A percentile compares a stretch with the other conserved stretches of the same genome.
phyloP scores from a whole-genome alignment of 1,284 basidiomycete species.

The Irpex lacteus region DNA sequence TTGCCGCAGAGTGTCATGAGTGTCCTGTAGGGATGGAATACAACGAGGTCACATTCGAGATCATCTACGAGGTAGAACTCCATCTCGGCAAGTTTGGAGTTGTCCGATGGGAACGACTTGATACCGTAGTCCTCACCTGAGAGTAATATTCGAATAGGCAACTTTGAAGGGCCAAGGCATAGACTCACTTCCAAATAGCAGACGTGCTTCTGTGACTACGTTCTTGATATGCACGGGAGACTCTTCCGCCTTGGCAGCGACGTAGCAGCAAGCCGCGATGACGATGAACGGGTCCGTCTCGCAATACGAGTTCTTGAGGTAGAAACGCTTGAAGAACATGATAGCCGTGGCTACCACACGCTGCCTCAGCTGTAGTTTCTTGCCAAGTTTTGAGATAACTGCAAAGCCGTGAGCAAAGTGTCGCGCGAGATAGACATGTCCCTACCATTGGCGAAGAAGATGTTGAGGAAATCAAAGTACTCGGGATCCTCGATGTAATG shows the following conservation, averaged over 20 bases:
- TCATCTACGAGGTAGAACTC: conserved; percentile 98
- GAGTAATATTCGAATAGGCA: not conserved
- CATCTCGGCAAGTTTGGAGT: conserved; percentile 95
- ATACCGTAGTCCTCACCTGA: conserved; percentile 63
- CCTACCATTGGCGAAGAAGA: conserved; percentile 84
- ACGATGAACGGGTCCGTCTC: conserved; percentile 95
- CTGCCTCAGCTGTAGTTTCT: conserved; percentile 82
- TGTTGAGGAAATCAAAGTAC: conserved; percentile 74
- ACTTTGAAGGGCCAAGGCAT: not conserved
- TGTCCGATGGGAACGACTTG: conserved; percentile 80
- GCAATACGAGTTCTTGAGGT: conserved; percentile 90
- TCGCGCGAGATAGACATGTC: conserved; percentile 6
- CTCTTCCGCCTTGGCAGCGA: conserved; percentile 96
- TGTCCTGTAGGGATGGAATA: conserved; percentile 94
- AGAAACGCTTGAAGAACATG: conserved; percentile 93
- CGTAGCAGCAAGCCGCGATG: conserved; percentile 90
- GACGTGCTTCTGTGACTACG: conserved; percentile 81
- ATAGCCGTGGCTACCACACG: conserved; percentile 91
- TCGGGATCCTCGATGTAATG: conserved; percentile 75
- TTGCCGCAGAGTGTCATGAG: conserved; percentile 73
- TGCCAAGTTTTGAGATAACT: conserved; percentile 88
- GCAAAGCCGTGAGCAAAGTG: conserved; percentile 1
- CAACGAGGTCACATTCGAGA: conserved; percentile 89
- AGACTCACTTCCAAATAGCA: conserved; percentile 72
- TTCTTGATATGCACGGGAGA: conserved; percentile 93